A percentile compares a stretch with the other conserved stretches of the same genome.
These are phyloP conservation scores for Peniophora sp. DNA, from an alignment of 1,284 basidiomycete species.

Conservation along the genomic window DNA sequence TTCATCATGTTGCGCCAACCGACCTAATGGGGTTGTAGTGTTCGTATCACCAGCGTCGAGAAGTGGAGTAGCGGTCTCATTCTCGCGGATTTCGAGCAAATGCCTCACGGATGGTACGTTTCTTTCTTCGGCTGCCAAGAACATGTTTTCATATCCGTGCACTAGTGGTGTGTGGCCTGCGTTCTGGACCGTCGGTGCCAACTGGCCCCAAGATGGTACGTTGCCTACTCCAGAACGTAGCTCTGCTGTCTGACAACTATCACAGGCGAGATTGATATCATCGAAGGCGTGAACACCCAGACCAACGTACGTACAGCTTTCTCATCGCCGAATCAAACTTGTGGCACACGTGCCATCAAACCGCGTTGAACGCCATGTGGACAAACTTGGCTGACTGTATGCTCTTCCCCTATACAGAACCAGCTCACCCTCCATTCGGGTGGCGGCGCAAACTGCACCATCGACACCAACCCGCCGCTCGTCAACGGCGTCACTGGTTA, in stretches of 20 bases:
- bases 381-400: too few relatives aligned
- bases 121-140: not conserved
- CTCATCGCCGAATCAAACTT: not conserved
- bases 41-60: constrained; percentile 66
- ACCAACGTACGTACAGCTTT: not conserved
- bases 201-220: constrained; percentile 62
- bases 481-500: constrained; percentile 18
- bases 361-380: too few relatives aligned
- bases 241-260: too few relatives aligned
- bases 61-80: constrained; percentile 65
- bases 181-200: constrained; percentile 48
- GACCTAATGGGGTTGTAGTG: constrained; percentile 25
- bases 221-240: too few relatives aligned
- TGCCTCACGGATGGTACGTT: constrained; percentile 65
- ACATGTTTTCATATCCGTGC: not conserved
- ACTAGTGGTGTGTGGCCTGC: constrained; percentile 62
- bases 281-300: constrained; percentile 4
- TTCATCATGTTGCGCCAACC: not conserved
- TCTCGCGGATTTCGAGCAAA: constrained; percentile 67
- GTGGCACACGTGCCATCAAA: too few relatives aligned
- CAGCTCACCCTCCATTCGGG: constrained; percentile 67
- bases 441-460: constrained; percentile 42
- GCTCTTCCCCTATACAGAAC: constrained; percentile 32
- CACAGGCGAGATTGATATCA: constrained; percentile 20
- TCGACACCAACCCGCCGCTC: constrained; percentile 27